Percentiles rank a stretch among this genome's conserved stretches.
phyloP scores from a whole-genome alignment of 495 filamentous ascomycete genomes.

The Xylaria longipes region DNA sequence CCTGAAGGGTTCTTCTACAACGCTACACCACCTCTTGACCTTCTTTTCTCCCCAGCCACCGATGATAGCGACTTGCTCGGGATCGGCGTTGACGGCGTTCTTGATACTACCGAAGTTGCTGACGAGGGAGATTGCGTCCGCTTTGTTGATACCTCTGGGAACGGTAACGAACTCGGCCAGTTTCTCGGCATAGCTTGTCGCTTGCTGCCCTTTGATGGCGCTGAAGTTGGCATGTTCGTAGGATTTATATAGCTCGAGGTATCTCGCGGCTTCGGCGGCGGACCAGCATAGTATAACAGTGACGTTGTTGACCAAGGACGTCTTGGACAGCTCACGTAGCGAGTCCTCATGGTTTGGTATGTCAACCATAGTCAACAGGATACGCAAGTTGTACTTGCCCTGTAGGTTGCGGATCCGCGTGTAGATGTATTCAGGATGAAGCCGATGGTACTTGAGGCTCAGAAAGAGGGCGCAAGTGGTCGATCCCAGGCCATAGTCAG shows the following conservation, averaged over 20 bases:
- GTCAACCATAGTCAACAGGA: constrained; percentile 90
- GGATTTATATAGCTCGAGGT: constrained; percentile 91
- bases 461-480: constrained; percentile 94
- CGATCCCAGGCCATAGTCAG: constrained; percentile 86
- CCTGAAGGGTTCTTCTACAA: constrained; percentile 83
- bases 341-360: constrained; percentile 84
- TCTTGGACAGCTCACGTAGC: constrained; percentile 85
- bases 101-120: constrained; percentile 86
- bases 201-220: constrained; percentile 81
- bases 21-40: constrained; percentile 79
- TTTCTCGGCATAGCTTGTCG: constrained; percentile 81
- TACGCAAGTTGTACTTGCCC: constrained; percentile 80
- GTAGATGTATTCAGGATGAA: constrained; percentile 98
- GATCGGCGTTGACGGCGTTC: constrained; percentile 83
- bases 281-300: constrained; percentile 94
- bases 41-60: constrained; percentile 96
- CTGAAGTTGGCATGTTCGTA: constrained; percentile 85
- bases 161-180: constrained; percentile 94
- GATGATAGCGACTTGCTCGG: constrained; percentile 81
- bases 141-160: constrained; percentile 89
- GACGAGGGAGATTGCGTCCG: constrained; percentile 86
- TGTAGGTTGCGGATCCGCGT: constrained; percentile 81
- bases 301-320: constrained; percentile 82
- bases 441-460: constrained; percentile 93
- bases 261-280: constrained; percentile 88